Conservation (phyloP, 192 early-diverging fungal genomes). For the Entomortierella chlamydospora region DNA sequence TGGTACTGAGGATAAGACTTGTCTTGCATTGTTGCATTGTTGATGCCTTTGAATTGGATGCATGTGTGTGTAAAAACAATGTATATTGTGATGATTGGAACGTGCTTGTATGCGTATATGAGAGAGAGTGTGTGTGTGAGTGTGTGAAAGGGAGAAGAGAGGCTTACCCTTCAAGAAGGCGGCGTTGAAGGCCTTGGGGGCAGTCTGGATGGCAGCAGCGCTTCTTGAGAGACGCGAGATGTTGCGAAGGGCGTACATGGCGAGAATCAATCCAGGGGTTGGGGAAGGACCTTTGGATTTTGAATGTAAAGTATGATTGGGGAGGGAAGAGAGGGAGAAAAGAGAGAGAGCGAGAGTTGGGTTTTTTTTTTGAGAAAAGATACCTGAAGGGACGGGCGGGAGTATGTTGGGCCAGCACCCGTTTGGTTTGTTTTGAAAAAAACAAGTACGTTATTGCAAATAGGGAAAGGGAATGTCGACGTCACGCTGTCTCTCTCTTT, state of each 20-base stretch:
- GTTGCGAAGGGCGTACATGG: slow-evolving; percentile 48
- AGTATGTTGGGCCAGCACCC: background rate
- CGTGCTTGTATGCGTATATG: too few relatives aligned
- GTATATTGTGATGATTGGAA: too few relatives aligned
- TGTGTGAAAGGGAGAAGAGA: background rate
- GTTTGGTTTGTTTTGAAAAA: background rate
- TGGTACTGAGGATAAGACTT: too few relatives aligned
- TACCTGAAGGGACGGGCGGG: background rate
- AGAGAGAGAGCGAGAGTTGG: slow-evolving; percentile 8
- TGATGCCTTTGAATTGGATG: too few relatives aligned
- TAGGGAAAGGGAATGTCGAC: background rate
- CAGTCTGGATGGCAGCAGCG: slow-evolving; percentile 51
- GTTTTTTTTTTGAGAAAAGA: too few relatives aligned
- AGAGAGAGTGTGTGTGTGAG: background rate
- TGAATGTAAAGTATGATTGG: slow-evolving; percentile 5
- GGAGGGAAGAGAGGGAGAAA: slow-evolving; percentile 15
- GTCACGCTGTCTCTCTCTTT: background rate
- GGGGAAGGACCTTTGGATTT: slow-evolving; percentile 19
- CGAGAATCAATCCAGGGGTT: slow-evolving; percentile 14
- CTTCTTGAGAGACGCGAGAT: slow-evolving; percentile 54
- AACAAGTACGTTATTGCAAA: too few relatives aligned
- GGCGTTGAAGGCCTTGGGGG: slow-evolving; percentile 53
- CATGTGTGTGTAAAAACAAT: too few relatives aligned
- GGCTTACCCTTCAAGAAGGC: slow-evolving; percentile 54
- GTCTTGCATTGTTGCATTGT: too few relatives aligned